These are phyloP conservation scores for Botrytis porri DNA, from an alignment of 2,329 filamentous ascomycete species.

Conservation along the genomic window DNA sequence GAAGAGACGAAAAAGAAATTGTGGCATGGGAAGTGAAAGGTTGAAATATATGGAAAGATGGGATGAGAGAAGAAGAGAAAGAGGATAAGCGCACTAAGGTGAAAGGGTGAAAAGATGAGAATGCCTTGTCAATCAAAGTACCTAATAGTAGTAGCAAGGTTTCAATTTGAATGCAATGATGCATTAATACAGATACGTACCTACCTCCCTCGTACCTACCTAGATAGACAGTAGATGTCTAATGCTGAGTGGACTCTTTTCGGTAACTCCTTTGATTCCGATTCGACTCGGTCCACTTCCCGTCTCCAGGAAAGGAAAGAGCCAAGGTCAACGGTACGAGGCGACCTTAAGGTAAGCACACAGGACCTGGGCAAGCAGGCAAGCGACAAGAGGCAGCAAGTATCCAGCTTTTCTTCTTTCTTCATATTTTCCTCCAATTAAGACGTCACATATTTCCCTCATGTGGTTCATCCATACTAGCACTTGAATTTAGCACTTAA, in stretches of 20 bases:
- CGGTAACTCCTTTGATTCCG: background rate
- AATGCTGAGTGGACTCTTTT: background rate
- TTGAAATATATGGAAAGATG: constrained; percentile 17
- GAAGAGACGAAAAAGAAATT: background rate
- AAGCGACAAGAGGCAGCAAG: constrained; percentile 9
- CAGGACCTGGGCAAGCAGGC: background rate
- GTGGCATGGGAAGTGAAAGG: constrained; percentile 13
- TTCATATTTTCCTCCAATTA: background rate
- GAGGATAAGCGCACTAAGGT: background rate
- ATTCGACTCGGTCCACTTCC: background rate
- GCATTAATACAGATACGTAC: background rate
- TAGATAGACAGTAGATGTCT: background rate
- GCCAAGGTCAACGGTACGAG: background rate
- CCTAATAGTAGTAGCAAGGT: background rate
- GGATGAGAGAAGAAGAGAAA: background rate
- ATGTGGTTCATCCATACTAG: background rate
- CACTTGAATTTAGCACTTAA: background rate
- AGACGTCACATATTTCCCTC: background rate
- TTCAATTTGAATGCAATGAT: background rate
- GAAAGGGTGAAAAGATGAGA: background rate
- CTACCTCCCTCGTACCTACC: background rate
- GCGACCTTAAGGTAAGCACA: background rate
- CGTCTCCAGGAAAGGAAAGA: constrained; percentile 8
- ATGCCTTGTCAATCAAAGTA: background rate
- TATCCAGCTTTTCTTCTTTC: background rate